phyloP scores from a whole-genome alignment of 495 filamentous ascomycete genomes.

The Lichenothelia convexa region DNA sequence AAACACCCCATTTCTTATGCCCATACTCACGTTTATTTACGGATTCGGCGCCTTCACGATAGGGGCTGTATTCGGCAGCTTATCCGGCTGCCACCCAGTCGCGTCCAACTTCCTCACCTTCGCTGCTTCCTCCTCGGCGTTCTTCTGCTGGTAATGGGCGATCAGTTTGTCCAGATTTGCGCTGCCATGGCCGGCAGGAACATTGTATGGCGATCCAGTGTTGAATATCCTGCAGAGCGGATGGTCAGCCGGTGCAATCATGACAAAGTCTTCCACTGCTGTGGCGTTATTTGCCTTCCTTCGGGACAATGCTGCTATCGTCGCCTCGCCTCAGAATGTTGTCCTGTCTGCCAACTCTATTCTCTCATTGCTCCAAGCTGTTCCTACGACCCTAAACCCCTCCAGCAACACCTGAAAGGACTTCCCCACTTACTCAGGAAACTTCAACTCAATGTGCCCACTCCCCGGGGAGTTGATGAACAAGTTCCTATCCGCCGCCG shows the following conservation, averaged over 20 bases:
- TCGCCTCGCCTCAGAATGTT: too few species aligned
- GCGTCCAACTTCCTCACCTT: conserved; percentile 19
- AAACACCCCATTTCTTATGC: too few species aligned
- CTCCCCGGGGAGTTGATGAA: conserved; percentile 32
- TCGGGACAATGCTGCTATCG: too few species aligned
- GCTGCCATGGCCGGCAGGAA: conserved; percentile 36
- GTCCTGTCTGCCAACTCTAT: too few species aligned
- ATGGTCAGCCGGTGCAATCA: too few species aligned
- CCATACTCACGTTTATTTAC: too few species aligned
- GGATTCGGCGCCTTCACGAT: background rate
- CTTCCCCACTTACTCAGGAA: conserved; percentile 44
- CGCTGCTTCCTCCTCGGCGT: conserved; percentile 32
- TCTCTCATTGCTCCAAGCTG: background rate
- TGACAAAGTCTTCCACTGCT: too few species aligned
- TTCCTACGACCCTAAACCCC: background rate
- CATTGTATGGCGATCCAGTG: conserved; percentile 40
- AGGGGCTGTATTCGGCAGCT: conserved; percentile 3
- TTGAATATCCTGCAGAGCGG: conserved; percentile 36
- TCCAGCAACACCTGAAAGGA: background rate
- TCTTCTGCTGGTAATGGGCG: conserved; percentile 42
- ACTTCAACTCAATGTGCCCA: conserved; percentile 32
- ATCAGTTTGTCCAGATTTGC: conserved; percentile 41
- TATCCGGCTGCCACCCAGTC: conserved; percentile 12
- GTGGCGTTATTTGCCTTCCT: too few species aligned
- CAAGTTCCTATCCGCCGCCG: conserved; percentile 46